Evolutionary conservation across 176 grass and related monocot genomes (phyloP).

Genomic region (Raddia distichophylla): DNA sequence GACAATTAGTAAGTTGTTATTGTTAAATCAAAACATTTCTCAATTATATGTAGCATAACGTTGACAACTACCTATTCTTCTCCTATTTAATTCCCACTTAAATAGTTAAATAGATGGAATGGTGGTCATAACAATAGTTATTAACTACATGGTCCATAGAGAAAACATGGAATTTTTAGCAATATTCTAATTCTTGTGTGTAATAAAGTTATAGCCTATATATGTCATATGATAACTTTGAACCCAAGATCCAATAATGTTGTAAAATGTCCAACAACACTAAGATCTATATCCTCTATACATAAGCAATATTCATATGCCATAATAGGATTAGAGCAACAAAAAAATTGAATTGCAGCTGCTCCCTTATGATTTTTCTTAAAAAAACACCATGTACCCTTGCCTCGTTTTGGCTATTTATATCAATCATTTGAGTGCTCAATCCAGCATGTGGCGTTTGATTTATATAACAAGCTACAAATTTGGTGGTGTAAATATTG

Average conservation of each 20-base stretch:
- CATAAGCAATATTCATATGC: neutral
- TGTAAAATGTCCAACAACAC: neutral
- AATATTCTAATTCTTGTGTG: neutral
- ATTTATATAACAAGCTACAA: neutral
- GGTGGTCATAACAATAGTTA: neutral
- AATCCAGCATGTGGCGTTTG: neutral
- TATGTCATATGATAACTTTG: neutral
- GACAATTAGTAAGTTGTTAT: neutral
- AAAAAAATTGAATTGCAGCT: neutral
- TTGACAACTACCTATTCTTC: neutral
- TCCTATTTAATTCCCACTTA: neutral
- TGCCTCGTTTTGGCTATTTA: neutral
- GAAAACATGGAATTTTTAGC: neutral
- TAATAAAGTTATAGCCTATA: neutral
- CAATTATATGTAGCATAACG: neutral
- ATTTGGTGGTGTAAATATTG: neutral
- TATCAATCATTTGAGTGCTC: neutral
- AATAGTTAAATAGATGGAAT: too few species aligned
- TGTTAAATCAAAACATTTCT: neutral
- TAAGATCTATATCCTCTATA: conserved; percentile 4
- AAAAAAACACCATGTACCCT: neutral
- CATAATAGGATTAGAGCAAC: neutral
- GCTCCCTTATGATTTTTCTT: neutral
- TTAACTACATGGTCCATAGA: neutral
- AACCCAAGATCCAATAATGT: neutral